Conservation (phyloP, 1,284 basidiomycete species). For the Anthracocystis setariae region DNA sequence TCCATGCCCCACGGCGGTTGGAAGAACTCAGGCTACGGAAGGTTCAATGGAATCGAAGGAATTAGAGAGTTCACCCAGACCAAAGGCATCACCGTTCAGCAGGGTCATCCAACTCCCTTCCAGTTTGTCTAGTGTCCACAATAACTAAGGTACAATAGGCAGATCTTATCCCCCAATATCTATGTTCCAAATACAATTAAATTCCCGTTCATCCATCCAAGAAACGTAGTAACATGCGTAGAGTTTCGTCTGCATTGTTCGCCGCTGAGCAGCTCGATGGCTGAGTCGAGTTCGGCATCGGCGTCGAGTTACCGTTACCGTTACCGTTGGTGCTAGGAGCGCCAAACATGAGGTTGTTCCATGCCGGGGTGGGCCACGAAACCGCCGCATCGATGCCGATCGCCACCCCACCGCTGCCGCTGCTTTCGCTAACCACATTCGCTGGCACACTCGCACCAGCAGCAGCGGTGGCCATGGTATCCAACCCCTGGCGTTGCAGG, state of each 20-base stretch:
- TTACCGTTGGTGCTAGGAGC: neutral
- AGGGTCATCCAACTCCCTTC: constrained; percentile 31
- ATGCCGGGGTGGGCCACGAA: constrained; percentile 1
- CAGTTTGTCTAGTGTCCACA: constrained; percentile 28
- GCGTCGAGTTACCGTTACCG: no score
- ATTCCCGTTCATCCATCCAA: neutral
- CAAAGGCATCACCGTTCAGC: constrained; percentile 78
- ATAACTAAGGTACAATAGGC: no score
- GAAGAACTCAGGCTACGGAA: constrained; percentile 71
- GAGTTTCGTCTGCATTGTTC: constrained; percentile 32
- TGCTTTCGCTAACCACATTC: neutral
- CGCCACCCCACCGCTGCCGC: neutral
- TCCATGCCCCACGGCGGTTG: constrained; percentile 74
- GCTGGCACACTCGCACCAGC: no score
- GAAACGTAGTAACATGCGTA: constrained; percentile 36
- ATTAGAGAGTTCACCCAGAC: constrained; percentile 84
- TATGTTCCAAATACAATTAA: no score
- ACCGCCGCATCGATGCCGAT: neutral
- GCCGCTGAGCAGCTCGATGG: constrained; percentile 3
- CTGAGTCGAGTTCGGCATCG: no score
- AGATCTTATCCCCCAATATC: no score
- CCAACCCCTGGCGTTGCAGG: constrained; percentile 13
- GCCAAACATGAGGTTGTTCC: neutral
- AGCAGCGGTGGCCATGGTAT: constrained; percentile 38
- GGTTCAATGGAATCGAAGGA: constrained; percentile 80